Conservation (phyloP, 2,329 filamentous ascomycete species). For the Ophiostoma triangulosporum region DNA sequence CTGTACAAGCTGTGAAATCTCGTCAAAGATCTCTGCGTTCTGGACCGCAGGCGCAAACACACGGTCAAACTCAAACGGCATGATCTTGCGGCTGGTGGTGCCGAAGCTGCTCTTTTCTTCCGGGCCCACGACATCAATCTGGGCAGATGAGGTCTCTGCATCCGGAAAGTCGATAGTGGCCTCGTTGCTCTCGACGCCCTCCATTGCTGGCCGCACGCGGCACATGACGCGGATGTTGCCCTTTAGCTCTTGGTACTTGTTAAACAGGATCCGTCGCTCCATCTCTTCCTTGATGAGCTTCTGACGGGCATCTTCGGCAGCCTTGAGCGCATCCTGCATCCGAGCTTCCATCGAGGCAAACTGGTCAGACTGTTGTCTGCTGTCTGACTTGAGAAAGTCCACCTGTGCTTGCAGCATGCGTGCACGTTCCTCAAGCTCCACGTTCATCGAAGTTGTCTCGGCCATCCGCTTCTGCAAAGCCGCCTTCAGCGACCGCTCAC, state of each 20-base stretch:
- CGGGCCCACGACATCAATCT: constrained; percentile 71
- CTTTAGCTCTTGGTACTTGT: constrained; percentile 94
- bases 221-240: constrained; percentile 99
- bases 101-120: constrained; percentile 74
- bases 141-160: constrained; percentile 70
- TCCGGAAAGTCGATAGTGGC: constrained; percentile 72
- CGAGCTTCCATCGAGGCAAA: constrained; percentile 71
- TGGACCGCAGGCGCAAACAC: constrained; percentile 68
- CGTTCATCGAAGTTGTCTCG: constrained; percentile 46
- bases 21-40: constrained; percentile 83
- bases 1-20: constrained; percentile 94
- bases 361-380: constrained; percentile 74
- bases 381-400: constrained; percentile 80
- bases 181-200: constrained; percentile 43
- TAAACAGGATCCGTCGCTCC: constrained; percentile 80
- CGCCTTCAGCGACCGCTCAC: constrained; percentile 50
- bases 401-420: constrained; percentile 69
- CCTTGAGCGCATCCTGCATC: constrained; percentile 61
- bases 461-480: constrained; percentile 38
- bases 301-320: constrained; percentile 57
- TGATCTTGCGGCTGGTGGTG: constrained; percentile 61
- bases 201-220: constrained; percentile 67
- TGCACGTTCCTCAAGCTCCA: constrained; percentile 60
- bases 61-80: constrained; percentile 83
- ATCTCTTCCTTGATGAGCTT: constrained; percentile 88